phyloP scores from a whole-genome alignment of 495 filamentous ascomycete species.

The Neurospora intermedia region DNA sequence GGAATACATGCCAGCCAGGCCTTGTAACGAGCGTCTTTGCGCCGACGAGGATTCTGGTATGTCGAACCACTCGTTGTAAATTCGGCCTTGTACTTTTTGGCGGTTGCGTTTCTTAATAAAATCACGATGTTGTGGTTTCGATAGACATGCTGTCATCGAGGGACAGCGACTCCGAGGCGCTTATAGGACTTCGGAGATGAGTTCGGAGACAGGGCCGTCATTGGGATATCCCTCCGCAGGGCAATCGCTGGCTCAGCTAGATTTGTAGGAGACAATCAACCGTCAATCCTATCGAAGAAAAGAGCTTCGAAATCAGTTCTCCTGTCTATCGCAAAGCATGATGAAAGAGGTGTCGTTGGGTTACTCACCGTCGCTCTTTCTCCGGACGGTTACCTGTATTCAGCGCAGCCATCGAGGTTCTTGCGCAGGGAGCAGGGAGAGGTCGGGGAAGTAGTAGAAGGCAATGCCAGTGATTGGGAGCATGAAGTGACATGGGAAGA shows the following conservation, averaged over 20 bases:
- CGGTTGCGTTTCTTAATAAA: neutral
- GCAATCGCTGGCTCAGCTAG: too few relatives aligned
- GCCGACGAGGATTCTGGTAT: neutral
- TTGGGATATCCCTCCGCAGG: too few relatives aligned
- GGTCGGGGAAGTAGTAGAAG: neutral
- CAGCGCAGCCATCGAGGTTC: neutral
- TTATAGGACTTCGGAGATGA: too few relatives aligned
- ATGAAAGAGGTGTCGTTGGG: neutral
- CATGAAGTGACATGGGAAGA: too few relatives aligned
- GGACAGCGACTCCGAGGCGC: neutral
- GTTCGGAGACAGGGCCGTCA: too few relatives aligned
- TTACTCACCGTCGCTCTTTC: neutral
- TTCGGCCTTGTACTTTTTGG: neutral
- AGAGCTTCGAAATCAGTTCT: neutral
- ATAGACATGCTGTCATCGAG: too few relatives aligned
- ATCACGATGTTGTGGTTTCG: too few relatives aligned
- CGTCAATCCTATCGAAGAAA: neutral
- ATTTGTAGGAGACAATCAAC: neutral
- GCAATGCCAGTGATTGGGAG: too few relatives aligned
- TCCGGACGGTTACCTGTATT: neutral
- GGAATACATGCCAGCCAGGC: neutral
- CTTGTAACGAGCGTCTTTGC: neutral
- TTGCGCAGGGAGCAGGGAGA: neutral
- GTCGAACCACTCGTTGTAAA: neutral
- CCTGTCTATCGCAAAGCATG: rapidly evolving